These are phyloP conservation scores for Dictyostelium capitatum DNA, from an alignment of 78 protist species.

Conservation along the genomic window DNA sequence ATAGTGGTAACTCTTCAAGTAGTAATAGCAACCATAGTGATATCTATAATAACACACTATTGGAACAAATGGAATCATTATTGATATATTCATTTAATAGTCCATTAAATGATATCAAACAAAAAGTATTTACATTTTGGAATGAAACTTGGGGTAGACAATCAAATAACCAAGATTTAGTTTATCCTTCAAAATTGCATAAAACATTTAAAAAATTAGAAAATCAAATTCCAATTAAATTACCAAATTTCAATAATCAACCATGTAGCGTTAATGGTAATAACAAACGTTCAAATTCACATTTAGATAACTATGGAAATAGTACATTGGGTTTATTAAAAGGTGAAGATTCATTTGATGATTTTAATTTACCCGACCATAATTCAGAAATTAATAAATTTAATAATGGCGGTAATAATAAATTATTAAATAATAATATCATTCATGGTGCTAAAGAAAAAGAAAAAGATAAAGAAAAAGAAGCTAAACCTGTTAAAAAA, in stretches of 20 bases:
- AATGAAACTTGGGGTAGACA: slow-evolving; percentile 45
- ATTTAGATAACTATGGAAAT: neutral
- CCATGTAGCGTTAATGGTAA: neutral
- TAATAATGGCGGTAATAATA: neutral
- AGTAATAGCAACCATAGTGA: too few relatives aligned
- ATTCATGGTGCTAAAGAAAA: neutral
- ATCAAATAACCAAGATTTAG: neutral
- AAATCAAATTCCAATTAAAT: slow-evolving; percentile 4
- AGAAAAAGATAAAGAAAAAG: neutral
- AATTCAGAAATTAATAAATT: slow-evolving; percentile 17
- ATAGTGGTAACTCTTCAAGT: neutral
- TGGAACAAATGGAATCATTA: neutral
- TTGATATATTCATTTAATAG: slow-evolving; percentile 13
- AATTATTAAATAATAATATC: neutral
- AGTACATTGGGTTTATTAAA: neutral
- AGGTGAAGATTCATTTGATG: neutral
- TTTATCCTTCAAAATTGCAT: neutral
- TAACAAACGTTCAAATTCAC: slow-evolving; percentile 17
- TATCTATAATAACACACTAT: neutral
- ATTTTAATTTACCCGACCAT: neutral
- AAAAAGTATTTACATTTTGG: slow-evolving; percentile 43
- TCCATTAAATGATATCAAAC: neutral
- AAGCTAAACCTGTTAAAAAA: neutral
- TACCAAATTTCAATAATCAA: slow-evolving; percentile 19
- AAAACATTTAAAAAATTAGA: neutral